Evolutionary conservation across 2,329 filamentous ascomycete genomes (phyloP).

Genomic region (Diplodia sapinea): DNA sequence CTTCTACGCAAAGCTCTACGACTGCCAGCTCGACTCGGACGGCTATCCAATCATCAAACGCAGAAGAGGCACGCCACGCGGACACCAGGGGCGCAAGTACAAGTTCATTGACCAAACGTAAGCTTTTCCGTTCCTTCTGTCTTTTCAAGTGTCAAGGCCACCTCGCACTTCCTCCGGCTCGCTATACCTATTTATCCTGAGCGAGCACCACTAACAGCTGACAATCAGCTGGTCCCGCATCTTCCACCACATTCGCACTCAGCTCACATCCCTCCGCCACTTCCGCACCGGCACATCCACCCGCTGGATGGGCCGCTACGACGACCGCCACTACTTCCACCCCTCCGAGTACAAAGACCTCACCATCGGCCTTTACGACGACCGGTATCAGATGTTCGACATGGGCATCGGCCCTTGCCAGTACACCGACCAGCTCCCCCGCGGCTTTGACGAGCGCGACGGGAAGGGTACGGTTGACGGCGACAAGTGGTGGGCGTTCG

Average conservation of each 20-base stretch:
- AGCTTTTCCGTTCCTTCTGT: neutral
- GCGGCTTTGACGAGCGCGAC: neutral
- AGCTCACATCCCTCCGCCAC: neutral
- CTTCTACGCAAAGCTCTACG: slow-evolving; percentile 23
- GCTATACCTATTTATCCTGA: too few species aligned
- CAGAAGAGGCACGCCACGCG: too few species aligned
- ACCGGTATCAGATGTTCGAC: slow-evolving; percentile 5
- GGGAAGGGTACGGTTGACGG: neutral
- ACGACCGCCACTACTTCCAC: neutral
- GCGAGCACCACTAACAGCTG: neutral
- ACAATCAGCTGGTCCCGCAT: neutral
- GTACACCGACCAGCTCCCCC: neutral
- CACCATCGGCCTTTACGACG: neutral
- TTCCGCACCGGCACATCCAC: slow-evolving; percentile 9
- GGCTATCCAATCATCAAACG: neutral
- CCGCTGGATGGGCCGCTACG: neutral
- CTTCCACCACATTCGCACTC: neutral
- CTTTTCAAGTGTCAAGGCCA: slow-evolving; percentile 13
- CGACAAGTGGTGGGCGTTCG: neutral
- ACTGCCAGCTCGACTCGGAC: slow-evolving; percentile 5
- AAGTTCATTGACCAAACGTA: neutral
- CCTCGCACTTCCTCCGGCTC: too few species aligned
- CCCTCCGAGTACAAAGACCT: neutral
- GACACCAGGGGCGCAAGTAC: too few species aligned
- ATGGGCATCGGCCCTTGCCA: slow-evolving; percentile 5